Conservation (phyloP, 2,329 filamentous ascomycete genomes). For the Aspergillus sp. region DNA sequence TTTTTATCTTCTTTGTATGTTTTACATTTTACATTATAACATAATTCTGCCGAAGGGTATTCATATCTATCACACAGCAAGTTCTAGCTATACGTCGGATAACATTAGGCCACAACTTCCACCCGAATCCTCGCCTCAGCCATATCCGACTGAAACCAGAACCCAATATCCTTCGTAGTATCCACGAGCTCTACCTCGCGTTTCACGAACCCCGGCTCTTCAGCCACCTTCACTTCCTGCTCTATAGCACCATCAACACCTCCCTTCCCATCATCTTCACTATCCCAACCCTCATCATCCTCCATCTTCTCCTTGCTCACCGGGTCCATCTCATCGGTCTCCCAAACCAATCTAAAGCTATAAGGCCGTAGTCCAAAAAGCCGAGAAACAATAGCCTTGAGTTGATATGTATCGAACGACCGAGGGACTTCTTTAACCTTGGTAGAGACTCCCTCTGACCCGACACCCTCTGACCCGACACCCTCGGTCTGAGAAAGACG, state of each 20-base stretch:
- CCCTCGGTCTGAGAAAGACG: conserved; percentile 46
- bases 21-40: too few relatives aligned
- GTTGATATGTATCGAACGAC: conserved; percentile 75
- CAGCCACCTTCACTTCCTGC: conserved; percentile 42
- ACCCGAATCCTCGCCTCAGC: conserved; percentile 70
- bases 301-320: conserved; percentile 64
- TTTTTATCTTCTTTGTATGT: too few relatives aligned
- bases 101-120: conserved; percentile 46
- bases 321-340: conserved; percentile 89
- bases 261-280: conserved; percentile 41
- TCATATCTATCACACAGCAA: background rate
- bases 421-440: conserved; percentile 65
- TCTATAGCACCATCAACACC: conserved; percentile 20
- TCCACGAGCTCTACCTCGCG: conserved; percentile 78
- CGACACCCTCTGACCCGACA: background rate
- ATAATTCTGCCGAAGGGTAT: background rate
- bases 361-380: conserved; percentile 68
- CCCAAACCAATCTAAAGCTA: conserved; percentile 71
- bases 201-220: conserved; percentile 62
- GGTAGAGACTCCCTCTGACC: conserved; percentile 20
- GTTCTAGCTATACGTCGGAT: background rate
- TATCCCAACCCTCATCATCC: conserved; percentile 51
- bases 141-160: conserved; percentile 70
- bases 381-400: conserved; percentile 75
- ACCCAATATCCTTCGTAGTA: conserved; percentile 78